Percentiles rank a stretch among this genome's conserved stretches.
phyloP scores from a whole-genome alignment of 1,139 yeast genomes.

The Meyerozyma elateridarum region DNA sequence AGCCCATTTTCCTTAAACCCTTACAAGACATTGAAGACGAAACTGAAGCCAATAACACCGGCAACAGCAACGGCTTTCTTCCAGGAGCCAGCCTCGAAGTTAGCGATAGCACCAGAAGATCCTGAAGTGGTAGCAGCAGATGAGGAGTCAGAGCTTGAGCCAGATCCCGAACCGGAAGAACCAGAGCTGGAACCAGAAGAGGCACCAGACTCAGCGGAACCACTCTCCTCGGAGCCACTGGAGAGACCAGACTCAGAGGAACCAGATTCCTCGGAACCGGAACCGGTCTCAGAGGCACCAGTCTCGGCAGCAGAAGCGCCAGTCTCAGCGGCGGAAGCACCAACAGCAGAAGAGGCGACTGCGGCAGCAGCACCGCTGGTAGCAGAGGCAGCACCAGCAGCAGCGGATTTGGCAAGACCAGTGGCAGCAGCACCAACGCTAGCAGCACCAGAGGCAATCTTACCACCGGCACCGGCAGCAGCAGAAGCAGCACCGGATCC shows the following conservation, averaged over 20 bases:
- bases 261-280: conserved; percentile 8
- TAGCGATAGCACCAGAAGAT: conserved; percentile 11
- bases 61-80: conserved; percentile 37
- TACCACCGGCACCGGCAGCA: conserved; percentile 10
- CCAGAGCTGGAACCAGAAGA: conserved; percentile 8
- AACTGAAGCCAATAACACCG: conserved; percentile 35
- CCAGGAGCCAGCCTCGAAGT: conserved; percentile 29
- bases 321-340: conserved; percentile 3
- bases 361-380: conserved; percentile 3
- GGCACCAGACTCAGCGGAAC: conserved; percentile 8
- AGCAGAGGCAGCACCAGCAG: conserved; percentile 7
- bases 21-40: conserved; percentile 31
- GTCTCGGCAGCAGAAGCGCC: conserved; percentile 6
- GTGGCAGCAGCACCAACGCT: conserved; percentile 11
- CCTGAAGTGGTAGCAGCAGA: conserved; percentile 12
- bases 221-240: conserved; percentile 5
- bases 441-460: conserved; percentile 13
- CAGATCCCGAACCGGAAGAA: conserved; percentile 10
- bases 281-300: conserved; percentile 9
- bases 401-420: conserved; percentile 7
- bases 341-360: not conserved
- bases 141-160: conserved; percentile 9
- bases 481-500: conserved; percentile 8
- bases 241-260: conserved; percentile 10
- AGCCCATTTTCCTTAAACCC: not conserved